These are phyloP conservation scores for Alternaria hordeiaustralica DNA, from an alignment of 2,329 filamentous ascomycete genomes.

Conservation along the genomic window DNA sequence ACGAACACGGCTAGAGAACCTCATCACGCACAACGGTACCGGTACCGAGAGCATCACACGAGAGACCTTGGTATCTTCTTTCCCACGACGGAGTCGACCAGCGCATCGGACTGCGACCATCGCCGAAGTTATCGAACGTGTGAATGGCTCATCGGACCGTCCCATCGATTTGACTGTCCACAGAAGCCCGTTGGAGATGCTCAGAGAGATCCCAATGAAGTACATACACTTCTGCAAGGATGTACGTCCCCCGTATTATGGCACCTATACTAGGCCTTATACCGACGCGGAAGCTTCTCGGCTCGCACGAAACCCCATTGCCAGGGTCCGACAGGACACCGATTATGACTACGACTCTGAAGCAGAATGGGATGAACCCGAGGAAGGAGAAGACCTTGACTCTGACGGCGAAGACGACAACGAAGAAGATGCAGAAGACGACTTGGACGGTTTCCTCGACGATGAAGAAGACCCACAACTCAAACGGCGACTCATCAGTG, in stretches of 20 bases:
- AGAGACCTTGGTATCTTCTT: constrained; percentile 24
- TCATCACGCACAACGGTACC: constrained; percentile 25
- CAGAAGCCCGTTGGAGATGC: constrained; percentile 49
- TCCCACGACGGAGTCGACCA: constrained; percentile 20
- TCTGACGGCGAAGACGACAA: constrained; percentile 71
- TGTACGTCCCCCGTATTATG: constrained; percentile 71
- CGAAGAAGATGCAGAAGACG: constrained; percentile 77
- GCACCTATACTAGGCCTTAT: constrained; percentile 71
- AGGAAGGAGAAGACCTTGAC: constrained; percentile 72
- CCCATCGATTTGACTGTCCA: constrained; percentile 53
- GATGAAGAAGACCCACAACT: constrained; percentile 71
- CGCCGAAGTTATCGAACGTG: constrained; percentile 50
- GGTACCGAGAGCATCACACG: constrained; percentile 20
- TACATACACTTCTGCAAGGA: constrained; percentile 67
- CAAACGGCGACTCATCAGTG: constrained; percentile 65
- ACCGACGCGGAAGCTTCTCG: constrained; percentile 53
- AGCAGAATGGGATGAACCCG: constrained; percentile 79
- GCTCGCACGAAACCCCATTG: constrained; percentile 61
- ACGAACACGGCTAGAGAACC: constrained; percentile 33
- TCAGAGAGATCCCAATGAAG: constrained; percentile 68
- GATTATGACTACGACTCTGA: constrained; percentile 88
- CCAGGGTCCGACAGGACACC: constrained; percentile 64
- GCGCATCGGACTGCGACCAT: constrained; percentile 32
- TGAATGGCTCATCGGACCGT: constrained; percentile 52
- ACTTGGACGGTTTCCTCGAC: constrained; percentile 89